Evolutionary conservation across 139 green algal genomes (phyloP), one percentile per base, ranked within the genome.

Genomic region (Chlamydomonas incerta): DNA sequence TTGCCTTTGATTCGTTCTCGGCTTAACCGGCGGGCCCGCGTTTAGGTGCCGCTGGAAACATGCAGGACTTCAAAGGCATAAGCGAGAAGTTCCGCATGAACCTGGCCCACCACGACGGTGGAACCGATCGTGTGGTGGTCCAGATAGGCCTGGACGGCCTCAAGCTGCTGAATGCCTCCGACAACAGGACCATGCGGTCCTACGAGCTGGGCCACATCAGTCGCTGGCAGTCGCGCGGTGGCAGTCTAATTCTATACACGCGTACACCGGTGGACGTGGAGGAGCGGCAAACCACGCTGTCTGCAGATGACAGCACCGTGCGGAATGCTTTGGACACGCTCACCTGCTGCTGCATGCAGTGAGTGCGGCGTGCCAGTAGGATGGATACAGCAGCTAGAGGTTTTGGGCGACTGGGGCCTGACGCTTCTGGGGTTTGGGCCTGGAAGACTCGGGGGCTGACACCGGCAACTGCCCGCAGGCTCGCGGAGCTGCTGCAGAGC

Each of bases 301-400:
- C 92, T 29, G 92, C 82, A 14, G 91, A 95, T 37, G 91, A 97
- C 29, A 81, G 66, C 68, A 95, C 90, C 14, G 93, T 96, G 9
- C 90, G 92, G 26, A 93, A 87, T 41, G 89, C 94, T 10, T 85
- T 98, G 60, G 96, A 98, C 90, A 97, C 94, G 46, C 88, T 98
- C 9, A 98, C 95, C 23, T 96, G 89, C 85, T 96, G 76, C 65
- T 98, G 95, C 88, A 96, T 98, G 95, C 96, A 98, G 94, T 92
- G 31, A 90, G 91, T 88, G 9, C 5, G 6, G 6, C 8, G 41
- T 50, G 41, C n/a, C n/a, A n/a, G n/a, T n/a, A n/a, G n/a, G n/a
- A n/a, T n/a, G n/a, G n/a, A n/a, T n/a, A n/a, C n/a, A n/a, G n/a
- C n/a, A n/a, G n/a, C n/a, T n/a, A n/a, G n/a, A n/a, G n/a, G n/a